Evolutionary conservation across 179 eudicot species (phyloP), one percentile per base, ranked within the genome.

Genomic region (Nepenthes alata): DNA sequence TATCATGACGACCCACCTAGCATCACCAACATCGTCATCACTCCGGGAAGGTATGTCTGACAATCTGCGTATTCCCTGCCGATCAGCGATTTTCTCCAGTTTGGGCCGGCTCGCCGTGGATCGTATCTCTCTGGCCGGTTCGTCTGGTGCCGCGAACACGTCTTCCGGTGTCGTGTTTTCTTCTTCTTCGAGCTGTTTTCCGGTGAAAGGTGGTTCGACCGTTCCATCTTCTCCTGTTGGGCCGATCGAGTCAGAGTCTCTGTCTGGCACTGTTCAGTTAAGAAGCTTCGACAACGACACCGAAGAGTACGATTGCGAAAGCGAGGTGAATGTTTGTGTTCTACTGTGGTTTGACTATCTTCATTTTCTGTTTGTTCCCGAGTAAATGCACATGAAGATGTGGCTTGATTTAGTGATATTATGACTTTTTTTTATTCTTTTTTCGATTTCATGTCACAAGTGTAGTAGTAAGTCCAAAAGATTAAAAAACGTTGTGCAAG

Each of bases 291-390:
- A 77, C 12, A 65, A 74, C 59, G 78, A 72, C 25, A 60, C 74
- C 14, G 89, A 85, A 34, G 94, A 88, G n/a, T 80, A 74, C 45
- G 96, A 84, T 15, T 77, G 73, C 60, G 94, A 86, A 53, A 88
- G 89, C 75, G 90, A 88, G 94, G 91, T 87, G 69, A 11, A 7
- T 6, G 2, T 57, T 57, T 37, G 11, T 41, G n/a, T 11, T 13
- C 2, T 5, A 6, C 3, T 5, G 11, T 15, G 16, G 25, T 53
- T 53, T 53, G 12, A 53, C 7, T 53, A 6, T 37, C 15, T 54
- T 50, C 15, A 52, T 52, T 11, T 5, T 52, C 16, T 12, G 6
- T 16, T 13, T 52, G 55, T 41, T 41, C 45, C 45, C 45, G 2
- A 41, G 45, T 4, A 41, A 41, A 41, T 41, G 1, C 25, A 25